These are phyloP conservation scores for Castanea sativa DNA, from an alignment of 306 rosid species.

Conservation along the genomic window DNA sequence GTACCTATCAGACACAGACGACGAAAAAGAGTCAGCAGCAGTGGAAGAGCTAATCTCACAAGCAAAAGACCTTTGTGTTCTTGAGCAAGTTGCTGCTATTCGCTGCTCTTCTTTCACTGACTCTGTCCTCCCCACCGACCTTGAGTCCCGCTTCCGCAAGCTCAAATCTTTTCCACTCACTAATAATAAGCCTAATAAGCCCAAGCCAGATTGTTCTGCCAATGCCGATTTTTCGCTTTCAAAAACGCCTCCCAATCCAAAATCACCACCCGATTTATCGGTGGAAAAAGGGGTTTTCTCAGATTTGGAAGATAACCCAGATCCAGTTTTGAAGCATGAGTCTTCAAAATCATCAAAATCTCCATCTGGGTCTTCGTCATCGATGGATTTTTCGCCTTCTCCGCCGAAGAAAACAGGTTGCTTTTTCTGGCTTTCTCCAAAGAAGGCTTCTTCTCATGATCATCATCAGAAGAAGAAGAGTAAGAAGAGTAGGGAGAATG, in stretches of 20 bases:
- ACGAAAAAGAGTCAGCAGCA: conserved; percentile 28
- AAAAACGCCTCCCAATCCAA: neutral
- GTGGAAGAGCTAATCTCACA: conserved; percentile 66
- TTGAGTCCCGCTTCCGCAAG: conserved; percentile 73
- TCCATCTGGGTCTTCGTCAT: neutral
- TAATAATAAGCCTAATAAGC: conserved; percentile 9
- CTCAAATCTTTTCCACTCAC: conserved; percentile 73
- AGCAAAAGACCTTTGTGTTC: conserved; percentile 59
- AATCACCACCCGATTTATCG: neutral
- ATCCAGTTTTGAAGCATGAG: conserved; percentile 17
- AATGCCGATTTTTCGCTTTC: no score
- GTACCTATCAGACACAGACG: conserved; percentile 55
- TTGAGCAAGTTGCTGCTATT: conserved; percentile 76
- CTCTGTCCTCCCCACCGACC: conserved; percentile 60
- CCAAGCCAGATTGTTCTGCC: neutral
- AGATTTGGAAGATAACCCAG: neutral
- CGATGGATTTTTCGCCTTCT: conserved; percentile 45
- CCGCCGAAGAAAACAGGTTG: conserved; percentile 63
- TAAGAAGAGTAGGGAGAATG: conserved; percentile 50
- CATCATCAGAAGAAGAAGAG: no score
- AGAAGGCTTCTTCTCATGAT: conserved; percentile 41
- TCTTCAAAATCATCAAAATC: conserved; percentile 1
- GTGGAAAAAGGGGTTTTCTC: neutral
- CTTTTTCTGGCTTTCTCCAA: conserved; percentile 81
- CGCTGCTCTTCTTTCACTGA: conserved; percentile 64